Evolutionary conservation across 306 rosid genomes (phyloP).

Genomic region (Begonia fuchsioides): DNA sequence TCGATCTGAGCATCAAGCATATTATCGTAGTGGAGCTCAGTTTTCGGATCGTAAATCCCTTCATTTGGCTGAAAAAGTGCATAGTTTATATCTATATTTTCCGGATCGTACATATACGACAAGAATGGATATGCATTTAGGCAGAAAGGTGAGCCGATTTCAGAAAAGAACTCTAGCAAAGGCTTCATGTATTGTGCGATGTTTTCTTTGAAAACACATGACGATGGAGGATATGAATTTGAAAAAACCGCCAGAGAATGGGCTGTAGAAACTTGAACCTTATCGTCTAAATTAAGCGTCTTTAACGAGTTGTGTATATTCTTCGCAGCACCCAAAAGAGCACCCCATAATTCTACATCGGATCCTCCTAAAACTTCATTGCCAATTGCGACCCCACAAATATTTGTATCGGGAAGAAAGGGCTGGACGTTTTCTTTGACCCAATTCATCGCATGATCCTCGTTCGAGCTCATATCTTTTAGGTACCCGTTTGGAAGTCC

Average conservation of each 20-base stretch:
- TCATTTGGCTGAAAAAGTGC: constrained; percentile 69
- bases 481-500: constrained; percentile 64
- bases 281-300: constrained; percentile 34
- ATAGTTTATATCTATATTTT: constrained; percentile 67
- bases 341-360: constrained; percentile 33
- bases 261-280: constrained; percentile 60
- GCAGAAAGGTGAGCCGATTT: constrained; percentile 87
- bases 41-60: constrained; percentile 59
- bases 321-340: constrained; percentile 66
- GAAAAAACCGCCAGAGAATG: constrained; percentile 69
- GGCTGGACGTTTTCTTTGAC: constrained; percentile 77
- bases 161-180: constrained; percentile 62
- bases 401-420: constrained; percentile 58
- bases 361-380: constrained; percentile 74
- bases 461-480: constrained; percentile 57
- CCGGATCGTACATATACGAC: constrained; percentile 49
- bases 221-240: constrained; percentile 80
- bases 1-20: constrained; percentile 99
- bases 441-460: constrained; percentile 74
- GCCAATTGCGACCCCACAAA: constrained; percentile 79
- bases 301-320: constrained; percentile 60
- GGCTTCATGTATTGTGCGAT: constrained; percentile 79
- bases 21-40: constrained; percentile 71
- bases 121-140: constrained; percentile 83
- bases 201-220: constrained; percentile 49